phyloP scores from a whole-genome alignment of 192 early-diverging fungal species.

The Phycomyces blakesleeanus region DNA sequence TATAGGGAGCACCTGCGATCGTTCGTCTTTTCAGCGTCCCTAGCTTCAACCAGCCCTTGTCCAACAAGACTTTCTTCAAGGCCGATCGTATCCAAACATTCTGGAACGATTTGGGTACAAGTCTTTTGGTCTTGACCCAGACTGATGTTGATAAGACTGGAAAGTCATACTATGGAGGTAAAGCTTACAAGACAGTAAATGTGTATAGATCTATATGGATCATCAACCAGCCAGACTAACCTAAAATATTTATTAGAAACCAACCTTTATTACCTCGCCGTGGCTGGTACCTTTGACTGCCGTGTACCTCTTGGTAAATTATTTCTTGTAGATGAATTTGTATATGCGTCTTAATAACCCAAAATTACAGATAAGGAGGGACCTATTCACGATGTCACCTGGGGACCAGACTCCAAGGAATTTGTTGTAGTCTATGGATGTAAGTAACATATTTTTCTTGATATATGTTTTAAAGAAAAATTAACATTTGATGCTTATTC shows the following conservation, averaged over 20 bases:
- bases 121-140: constrained; percentile 84
- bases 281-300: constrained; percentile 90
- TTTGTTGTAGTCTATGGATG: constrained; percentile 93
- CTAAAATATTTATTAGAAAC: no score
- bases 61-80: constrained; percentile 93
- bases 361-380: constrained; percentile 61
- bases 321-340: not conserved
- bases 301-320: constrained; percentile 60
- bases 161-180: constrained; percentile 91
- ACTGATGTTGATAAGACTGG: constrained; percentile 96
- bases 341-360: not conserved
- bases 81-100: constrained; percentile 89
- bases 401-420: constrained; percentile 95
- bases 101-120: constrained; percentile 90
- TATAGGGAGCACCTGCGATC: constrained; percentile 70
- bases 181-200: no score
- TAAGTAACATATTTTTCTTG: no score
- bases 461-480: no score
- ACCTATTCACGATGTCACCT: constrained; percentile 93
- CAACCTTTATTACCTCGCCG: constrained; percentile 85
- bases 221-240: no score
- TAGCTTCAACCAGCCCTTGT: constrained; percentile 64
- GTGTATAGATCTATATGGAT: no score
- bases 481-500: no score
- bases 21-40: constrained; percentile 84